Base-by-base conservation (phyloP, 768 basidiomycete species). In the Amanita muscaria region DNA sequence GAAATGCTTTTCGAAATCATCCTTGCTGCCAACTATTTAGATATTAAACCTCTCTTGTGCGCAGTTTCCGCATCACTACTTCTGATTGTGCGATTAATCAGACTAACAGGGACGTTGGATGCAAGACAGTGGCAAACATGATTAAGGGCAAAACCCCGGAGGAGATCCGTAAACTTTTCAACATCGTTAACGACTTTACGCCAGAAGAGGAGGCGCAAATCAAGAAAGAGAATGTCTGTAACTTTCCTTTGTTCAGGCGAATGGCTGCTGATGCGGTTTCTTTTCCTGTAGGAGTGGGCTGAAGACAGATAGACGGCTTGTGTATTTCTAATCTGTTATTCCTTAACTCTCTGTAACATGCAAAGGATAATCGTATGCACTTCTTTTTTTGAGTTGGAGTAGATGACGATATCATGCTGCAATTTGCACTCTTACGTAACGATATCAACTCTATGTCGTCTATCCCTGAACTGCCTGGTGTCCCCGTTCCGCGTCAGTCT, bases 1-100 rank as follows among this genome's bases (percentile, higher is more conserved):
- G 96, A 98, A 68, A 98, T 98, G 94, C 77, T 99, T 5, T 98
- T 98, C 54, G 96, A 99, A 70, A 99, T 98, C 63, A 99, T 98
- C 64, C 83, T 98, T 44, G 96, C 96, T 8, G 96, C 96, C 52
- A 99, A 99, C 73, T 99, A 99, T 69, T 85, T 99, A 54, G 96
- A 99, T 60, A 98, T 99, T 76, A 98, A 98, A 70, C 86, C 93
- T 16, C 77, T 98, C 38, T 80, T 98, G 94, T 96, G 57, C 53
- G 88, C 71, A 4, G 46, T 51, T 7, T 30, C 44, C n/a, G 22
- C 22, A 40, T n/a, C 25, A 21, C 49, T 23, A 15, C 5, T 36
- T 25, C 29, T 9, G 39, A 12, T 36, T 38, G 34, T 8, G 21
- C 46, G 18, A 37, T 14, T 41, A 14, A 12, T 24, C 35, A 18